Percentiles rank a stretch among this genome's conserved stretches.
Conservation (phyloP, 2,329 filamentous ascomycete genomes). For the Monosporascus sp. region DNA sequence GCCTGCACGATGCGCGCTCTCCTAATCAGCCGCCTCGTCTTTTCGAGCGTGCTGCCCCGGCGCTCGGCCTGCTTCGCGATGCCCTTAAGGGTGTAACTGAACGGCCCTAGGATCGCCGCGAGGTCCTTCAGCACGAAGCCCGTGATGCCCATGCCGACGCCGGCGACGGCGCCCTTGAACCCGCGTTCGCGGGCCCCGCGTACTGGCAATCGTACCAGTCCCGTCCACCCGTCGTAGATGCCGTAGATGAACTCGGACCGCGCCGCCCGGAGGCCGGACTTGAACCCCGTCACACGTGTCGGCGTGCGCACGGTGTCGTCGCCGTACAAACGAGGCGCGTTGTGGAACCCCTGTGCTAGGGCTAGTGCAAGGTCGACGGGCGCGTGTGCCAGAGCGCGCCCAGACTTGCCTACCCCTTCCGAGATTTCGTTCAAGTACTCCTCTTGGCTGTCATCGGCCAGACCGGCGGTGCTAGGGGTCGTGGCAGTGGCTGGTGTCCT, state of each 20-base stretch:
- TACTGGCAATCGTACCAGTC: conserved; percentile 55
- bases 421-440: conserved; percentile 47
- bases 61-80: conserved; percentile 56
- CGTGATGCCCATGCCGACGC: conserved; percentile 57
- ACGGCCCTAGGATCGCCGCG: conserved; percentile 54
- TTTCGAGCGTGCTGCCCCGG: conserved; percentile 45
- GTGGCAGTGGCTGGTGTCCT: conserved; percentile 8
- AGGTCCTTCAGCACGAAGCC: conserved; percentile 63
- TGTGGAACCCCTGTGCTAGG: conserved; percentile 65
- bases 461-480: conserved; percentile 23
- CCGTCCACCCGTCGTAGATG: conserved; percentile 61
- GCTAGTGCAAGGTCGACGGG: conserved; percentile 59
- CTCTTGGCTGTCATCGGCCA: conserved; percentile 26
- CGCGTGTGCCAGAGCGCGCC: conserved; percentile 46
- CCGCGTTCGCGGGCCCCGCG: conserved; percentile 53
- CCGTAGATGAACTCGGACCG: conserved; percentile 58
- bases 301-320: conserved; percentile 64
- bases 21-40: conserved; percentile 52
- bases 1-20: conserved; percentile 56
- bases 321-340: conserved; percentile 64
- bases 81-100: conserved; percentile 61
- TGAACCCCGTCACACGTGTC: conserved; percentile 59
- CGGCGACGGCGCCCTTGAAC: conserved; percentile 45
- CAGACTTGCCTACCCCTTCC: conserved; percentile 46
- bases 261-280: conserved; percentile 58